Evolutionary conservation across 306 rosid genomes (phyloP), one percentile per base, ranked within the genome.

Genomic region (Trichosanthes truncata): DNA sequence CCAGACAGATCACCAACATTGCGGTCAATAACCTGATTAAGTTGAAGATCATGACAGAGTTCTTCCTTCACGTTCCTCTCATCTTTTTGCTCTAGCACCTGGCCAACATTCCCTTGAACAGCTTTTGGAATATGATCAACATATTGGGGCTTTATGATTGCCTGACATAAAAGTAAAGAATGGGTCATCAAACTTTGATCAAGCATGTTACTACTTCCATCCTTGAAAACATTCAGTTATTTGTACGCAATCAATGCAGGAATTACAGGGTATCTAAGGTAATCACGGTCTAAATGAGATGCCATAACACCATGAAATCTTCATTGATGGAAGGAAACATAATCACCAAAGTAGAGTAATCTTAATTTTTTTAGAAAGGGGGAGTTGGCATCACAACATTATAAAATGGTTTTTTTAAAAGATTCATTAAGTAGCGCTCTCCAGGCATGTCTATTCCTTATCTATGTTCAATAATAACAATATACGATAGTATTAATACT

Each of bases 51-150:
- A 61, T 29, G 77, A 76, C 99, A 96, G 23, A 96, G 91, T 81
- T 87, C 87, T 29, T 78, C 80, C 85, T 96, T 96, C 87, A 82
- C 59, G 48, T 87, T 84, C 85, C 96, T 91, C 88, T 91, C 99
- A 73, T 96, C 89, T 81, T 96, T 93, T 81, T 91, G 96, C 48
- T 86, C 93, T 29, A 96, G 96, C 84, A 90, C 93, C 90, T 96
- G 93, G 65, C 94, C 96, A 55, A 96, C 98, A 80, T 93, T 96
- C 61, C 99, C 99, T 91, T 93, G 98, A 78, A 96, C 98, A 15
- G 98, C 99, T 86, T 89, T 96, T 56, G 99, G 98, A 83, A 93
- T 93, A 85, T 96, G 94, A 81, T 96, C 99, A 72, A 96, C 99
- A 83, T 93, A 93, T 79, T 96, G 99, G 74, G 98, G 99, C 93